Evolutionary conservation across 2,329 filamentous ascomycete species (phyloP).

Genomic region (Domatiomyces globalis): DNA sequence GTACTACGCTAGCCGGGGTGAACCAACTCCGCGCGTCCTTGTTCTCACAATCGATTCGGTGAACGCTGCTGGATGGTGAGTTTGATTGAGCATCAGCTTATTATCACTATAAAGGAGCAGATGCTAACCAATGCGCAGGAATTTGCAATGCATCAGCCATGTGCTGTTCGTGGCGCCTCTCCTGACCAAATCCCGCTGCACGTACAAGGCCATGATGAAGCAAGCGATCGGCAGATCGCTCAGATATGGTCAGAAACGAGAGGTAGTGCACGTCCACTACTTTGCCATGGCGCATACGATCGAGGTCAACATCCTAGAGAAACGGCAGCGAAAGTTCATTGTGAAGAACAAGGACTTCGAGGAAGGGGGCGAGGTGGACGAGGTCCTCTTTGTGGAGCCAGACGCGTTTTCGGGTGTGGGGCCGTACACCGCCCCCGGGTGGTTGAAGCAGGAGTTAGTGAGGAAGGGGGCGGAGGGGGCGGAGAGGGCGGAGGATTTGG

Average conservation of each 20-base stretch:
- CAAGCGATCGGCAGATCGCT: conserved; percentile 50
- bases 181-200: conserved; percentile 35
- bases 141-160: conserved; percentile 50
- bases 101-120: conserved; percentile 8
- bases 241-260: conserved; percentile 43
- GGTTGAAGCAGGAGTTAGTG: conserved; percentile 8
- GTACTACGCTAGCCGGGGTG: background rate
- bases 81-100: conserved; percentile 21
- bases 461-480: conserved; percentile 19
- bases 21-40: conserved; percentile 32
- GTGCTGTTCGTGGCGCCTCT: conserved; percentile 49
- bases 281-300: conserved; percentile 43
- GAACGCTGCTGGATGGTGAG: conserved; percentile 42
- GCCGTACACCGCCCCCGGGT: background rate
- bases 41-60: conserved; percentile 44
- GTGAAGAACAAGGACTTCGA: background rate
- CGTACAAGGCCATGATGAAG: conserved; percentile 44
- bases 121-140: conserved; percentile 26
- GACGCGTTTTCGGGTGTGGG: background rate
- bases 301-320: conserved; percentile 58
- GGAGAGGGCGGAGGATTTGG: conserved; percentile 7
- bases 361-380: background rate
- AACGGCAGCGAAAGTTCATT: background rate
- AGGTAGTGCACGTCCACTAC: conserved; percentile 43
- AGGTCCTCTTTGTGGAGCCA: background rate